Evolutionary conservation across 2,329 filamentous ascomycete species (phyloP), one percentile per base, ranked within the genome.

Genomic region (Pseudocercospora crystallina): DNA sequence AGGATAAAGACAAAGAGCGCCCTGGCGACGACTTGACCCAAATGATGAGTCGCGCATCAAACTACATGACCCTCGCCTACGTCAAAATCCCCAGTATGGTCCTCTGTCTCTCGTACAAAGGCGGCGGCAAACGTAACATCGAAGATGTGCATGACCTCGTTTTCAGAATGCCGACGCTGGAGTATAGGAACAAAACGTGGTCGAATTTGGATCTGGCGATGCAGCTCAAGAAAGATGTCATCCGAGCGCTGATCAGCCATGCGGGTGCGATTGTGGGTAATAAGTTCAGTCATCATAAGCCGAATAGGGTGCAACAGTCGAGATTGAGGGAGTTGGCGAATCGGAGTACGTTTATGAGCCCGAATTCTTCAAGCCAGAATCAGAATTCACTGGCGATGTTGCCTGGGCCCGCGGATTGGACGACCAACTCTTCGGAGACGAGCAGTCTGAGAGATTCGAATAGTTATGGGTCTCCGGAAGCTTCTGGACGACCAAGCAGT

Each of bases 151-250:
- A 99, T 71, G 87, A 97, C 66, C 95, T 99, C 61, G 94, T 99
- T 42, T 99, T 99, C 80, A 85, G 90, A 31, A 83, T 99, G 73
- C 94, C 94, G 3, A 87, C 88, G 2, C 85, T 99, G 40, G 94
- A 99, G 69, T 97, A 96, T 74, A 84, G 90, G 57, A 99, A 99
- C 78, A 99, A 99, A 77, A 97, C 91, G 8, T 99, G 94, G 94
- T 96, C 90, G 5, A 99, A 97, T 68, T 80, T 99, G 5, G 94
- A 99, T 65, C 82, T 99, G 8, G 91, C 92, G 0, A 78, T 97
- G 41, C 87, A 90, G 11, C 79, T 99, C 47, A 97, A 99, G 75
- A 95, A 91, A 67, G 91, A 95, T 40, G 88, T 97, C 51, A 89
- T 96, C 66, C 89, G 90, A 65, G 92, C 94, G 0, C 79, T 99